Evolutionary conservation across 2,329 filamentous ascomycete genomes (phyloP), one percentile per base, ranked within the genome.

Genomic region (Aspergillus luchuensis): DNA sequence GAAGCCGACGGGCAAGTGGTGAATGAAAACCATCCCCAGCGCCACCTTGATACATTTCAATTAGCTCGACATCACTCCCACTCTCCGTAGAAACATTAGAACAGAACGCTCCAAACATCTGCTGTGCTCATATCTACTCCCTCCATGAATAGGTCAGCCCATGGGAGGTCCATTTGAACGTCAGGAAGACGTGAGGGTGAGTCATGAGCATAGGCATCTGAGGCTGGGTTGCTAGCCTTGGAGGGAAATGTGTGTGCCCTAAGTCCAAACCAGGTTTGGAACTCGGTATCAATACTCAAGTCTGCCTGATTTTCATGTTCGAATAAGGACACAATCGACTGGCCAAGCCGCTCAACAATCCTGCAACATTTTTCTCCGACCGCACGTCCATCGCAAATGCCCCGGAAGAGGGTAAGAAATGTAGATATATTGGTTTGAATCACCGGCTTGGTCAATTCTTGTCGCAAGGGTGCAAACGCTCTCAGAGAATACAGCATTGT

Each of bases 401-500:
- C 58, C 10, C 58, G 58, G 17, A 61, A 58, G 17, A 61, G 55
- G 8, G 61, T 63, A 4, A 63, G 51, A 33, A 63, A 61, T 3
- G 61, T 61, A 11, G 48, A 30, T 30, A 63, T 63, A 19, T 63
- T 63, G 8, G 51, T 63, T 25, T 58, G 56, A 23, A 63, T 51
- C 10, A 63, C 51, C 5, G 58, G 58, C 6, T 43, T 57, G 23
- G 50, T 61, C 38, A 63, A 43, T 23, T 63, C 58, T 13, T 63
- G 61, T 2, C 61, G 61, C 2, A 66, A 28, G 11, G 58, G 54
- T 1, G 65, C 55, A 45, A 65, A 70, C 6, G 68, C 66, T 19
- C 69, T 64, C 3, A 72, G 58, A 8, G 64, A 63, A 48, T 72
- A 69, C 2, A 72, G 62, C 65, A 71, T 72, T 2, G 70, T 69